These are phyloP conservation scores for Picochlorum sp. DNA, from an alignment of 139 green algal species.

Conservation along the genomic window DNA sequence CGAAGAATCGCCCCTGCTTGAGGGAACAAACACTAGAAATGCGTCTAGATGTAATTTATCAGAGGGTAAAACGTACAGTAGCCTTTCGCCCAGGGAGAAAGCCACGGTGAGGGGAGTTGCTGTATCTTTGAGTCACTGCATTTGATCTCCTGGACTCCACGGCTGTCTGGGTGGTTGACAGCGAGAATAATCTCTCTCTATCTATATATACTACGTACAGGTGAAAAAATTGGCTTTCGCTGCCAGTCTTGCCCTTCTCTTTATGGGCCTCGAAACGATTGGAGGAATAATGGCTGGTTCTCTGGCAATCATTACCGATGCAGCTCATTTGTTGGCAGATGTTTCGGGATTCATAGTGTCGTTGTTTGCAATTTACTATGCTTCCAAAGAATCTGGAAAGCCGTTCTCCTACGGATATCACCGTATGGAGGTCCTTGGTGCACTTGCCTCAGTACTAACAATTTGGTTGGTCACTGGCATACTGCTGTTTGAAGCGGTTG, in stretches of 20 bases:
- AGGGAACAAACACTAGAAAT: too few species aligned
- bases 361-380: constrained; percentile 48
- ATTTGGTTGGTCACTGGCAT: constrained; percentile 85
- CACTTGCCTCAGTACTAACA: constrained; percentile 69
- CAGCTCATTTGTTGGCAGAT: constrained; percentile 90
- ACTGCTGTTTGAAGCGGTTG: constrained; percentile 75
- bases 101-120: too few species aligned
- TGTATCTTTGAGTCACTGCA: too few species aligned
- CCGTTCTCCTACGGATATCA: constrained; percentile 78
- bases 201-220: background rate
- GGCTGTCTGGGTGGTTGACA: too few species aligned
- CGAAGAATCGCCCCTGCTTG: too few species aligned
- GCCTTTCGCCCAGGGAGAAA: too few species aligned
- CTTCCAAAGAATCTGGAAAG: background rate
- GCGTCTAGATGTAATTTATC: too few species aligned
- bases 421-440: constrained; percentile 82
- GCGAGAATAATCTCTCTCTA: too few species aligned
- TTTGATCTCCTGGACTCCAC: too few species aligned
- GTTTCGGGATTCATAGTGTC: constrained; percentile 73
- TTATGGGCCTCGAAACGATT: constrained; percentile 38
- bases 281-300: constrained; percentile 48
- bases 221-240: constrained; percentile 26
- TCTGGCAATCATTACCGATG: constrained; percentile 89
- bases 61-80: too few species aligned
- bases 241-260: constrained; percentile 30